Evolutionary conservation across 2,329 filamentous ascomycete species (phyloP).

Genomic region (Kalaharituber pfeilii): DNA sequence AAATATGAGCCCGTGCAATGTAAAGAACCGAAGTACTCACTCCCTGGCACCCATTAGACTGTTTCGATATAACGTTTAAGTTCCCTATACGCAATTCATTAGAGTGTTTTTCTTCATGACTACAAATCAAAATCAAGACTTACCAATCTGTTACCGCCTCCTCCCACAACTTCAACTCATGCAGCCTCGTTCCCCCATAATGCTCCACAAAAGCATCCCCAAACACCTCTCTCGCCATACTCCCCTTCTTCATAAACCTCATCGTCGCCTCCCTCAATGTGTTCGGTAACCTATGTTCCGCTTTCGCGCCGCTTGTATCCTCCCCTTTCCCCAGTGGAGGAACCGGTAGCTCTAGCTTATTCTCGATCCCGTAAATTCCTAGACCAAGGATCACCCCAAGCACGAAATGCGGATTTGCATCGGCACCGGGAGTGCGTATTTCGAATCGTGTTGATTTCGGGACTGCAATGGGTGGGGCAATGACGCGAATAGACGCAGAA

Average conservation of each 20-base stretch:
- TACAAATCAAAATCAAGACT: slow-evolving; percentile 28
- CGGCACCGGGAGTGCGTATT: slow-evolving; percentile 82
- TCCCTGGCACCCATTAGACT: slow-evolving; percentile 9
- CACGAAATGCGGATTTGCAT: slow-evolving; percentile 76
- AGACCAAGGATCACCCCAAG: slow-evolving; percentile 72
- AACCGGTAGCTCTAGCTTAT: slow-evolving; percentile 67
- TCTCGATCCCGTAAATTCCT: slow-evolving; percentile 81
- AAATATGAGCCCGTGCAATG: too few relatives aligned
- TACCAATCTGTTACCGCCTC: slow-evolving; percentile 95
- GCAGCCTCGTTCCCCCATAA: slow-evolving; percentile 77
- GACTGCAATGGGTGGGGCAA: slow-evolving; percentile 71
- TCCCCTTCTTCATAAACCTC: slow-evolving; percentile 57
- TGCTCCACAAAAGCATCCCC: slow-evolving; percentile 94
- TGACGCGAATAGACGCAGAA: slow-evolving; percentile 75
- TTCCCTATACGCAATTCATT: slow-evolving; percentile 15
- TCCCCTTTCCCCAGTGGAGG: slow-evolving; percentile 73
- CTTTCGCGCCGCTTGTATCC: slow-evolving; percentile 44
- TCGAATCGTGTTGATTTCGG: slow-evolving; percentile 81
- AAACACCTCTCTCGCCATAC: slow-evolving; percentile 82
- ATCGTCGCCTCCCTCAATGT: slow-evolving; percentile 68
- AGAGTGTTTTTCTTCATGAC: background rate
- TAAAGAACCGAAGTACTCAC: too few relatives aligned
- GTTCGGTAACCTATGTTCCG: slow-evolving; percentile 65
- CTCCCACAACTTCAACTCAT: slow-evolving; percentile 81
- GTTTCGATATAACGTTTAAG: slow-evolving; percentile 20